A percentile compares a stretch with the other conserved stretches of the same genome.
These are phyloP conservation scores for Cryptococcus sp. DNA, from an alignment of 1,284 basidiomycete species.

Conservation along the genomic window DNA sequence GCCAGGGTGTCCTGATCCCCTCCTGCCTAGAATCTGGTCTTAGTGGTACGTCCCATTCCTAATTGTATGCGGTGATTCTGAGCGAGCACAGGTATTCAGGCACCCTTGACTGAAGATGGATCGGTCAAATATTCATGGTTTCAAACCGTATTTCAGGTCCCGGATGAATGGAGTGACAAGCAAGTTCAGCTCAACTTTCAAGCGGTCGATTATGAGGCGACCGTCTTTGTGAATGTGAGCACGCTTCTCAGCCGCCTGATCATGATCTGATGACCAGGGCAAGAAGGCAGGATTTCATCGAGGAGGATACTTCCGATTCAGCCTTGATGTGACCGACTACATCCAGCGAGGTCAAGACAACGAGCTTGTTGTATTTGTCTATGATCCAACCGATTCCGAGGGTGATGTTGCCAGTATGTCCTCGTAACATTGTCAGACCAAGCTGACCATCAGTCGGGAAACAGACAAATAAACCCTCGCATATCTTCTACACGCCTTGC, in stretches of 20 bases:
- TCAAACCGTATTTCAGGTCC: constrained; percentile 16
- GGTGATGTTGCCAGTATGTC: constrained; percentile 12
- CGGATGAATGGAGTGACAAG: constrained; percentile 12
- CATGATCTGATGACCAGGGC: constrained; percentile 4
- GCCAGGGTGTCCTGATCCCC: constrained; percentile 14
- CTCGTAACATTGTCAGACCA: background rate
- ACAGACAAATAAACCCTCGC: constrained; percentile 14
- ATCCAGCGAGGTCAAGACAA: constrained; percentile 11
- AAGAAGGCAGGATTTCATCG: constrained; percentile 15
- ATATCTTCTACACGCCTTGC: constrained; percentile 24
- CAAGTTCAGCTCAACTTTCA: constrained; percentile 20
- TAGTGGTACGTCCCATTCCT: constrained; percentile 9
- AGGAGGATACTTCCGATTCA: constrained; percentile 18
- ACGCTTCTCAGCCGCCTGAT: too few species aligned
- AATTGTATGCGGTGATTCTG: background rate
- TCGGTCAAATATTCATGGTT: constrained; percentile 15
- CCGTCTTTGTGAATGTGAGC: constrained; percentile 21
- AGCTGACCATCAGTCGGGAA: constrained; percentile 13
- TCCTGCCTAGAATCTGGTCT: constrained; percentile 21
- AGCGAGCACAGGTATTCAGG: background rate
- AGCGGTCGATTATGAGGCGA: constrained; percentile 22
- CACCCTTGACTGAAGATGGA: background rate
- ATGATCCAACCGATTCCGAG: constrained; percentile 18
- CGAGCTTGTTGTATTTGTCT: constrained; percentile 18
- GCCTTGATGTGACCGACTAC: constrained; percentile 12